These are phyloP conservation scores for Debaryomycetaceae sp. DNA, from an alignment of 1,139 yeast species.

Conservation along the genomic window DNA sequence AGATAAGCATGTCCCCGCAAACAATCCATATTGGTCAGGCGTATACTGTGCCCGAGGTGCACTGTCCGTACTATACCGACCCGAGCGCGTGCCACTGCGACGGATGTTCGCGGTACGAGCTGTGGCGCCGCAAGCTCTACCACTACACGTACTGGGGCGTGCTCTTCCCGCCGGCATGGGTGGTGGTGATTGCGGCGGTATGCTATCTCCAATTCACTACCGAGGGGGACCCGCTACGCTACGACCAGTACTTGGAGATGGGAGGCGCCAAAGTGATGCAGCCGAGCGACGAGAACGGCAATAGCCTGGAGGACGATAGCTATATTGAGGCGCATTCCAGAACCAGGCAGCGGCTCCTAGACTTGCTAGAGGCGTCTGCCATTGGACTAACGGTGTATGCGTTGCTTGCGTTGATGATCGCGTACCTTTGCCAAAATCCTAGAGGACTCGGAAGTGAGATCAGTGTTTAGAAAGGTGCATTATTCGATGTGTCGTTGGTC, in stretches of 20 bases:
- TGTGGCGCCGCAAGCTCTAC: slow-evolving; percentile 2
- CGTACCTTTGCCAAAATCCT: too few species aligned
- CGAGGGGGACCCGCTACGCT: slow-evolving; percentile 4
- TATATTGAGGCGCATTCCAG: not conserved
- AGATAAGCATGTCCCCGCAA: not conserved
- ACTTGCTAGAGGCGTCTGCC: not conserved
- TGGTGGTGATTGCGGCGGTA: slow-evolving; percentile 5
- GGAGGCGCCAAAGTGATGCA: not conserved
- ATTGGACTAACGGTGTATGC: not conserved
- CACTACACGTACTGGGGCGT: slow-evolving; percentile 8
- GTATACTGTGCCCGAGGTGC: not conserved
- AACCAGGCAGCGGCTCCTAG: not conserved
- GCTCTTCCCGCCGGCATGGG: slow-evolving; percentile 15
- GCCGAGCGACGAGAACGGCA: not conserved
- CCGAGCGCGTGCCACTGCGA: slow-evolving; percentile 9
- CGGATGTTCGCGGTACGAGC: slow-evolving; percentile 5
- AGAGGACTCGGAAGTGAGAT: too few species aligned
- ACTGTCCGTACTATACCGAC: slow-evolving; percentile 1
- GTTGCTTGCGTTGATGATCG: not conserved
- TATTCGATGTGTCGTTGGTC: too few species aligned
- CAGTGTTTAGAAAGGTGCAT: too few species aligned
- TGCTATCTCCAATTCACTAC: slow-evolving; percentile 4
- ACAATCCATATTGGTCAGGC: not conserved
- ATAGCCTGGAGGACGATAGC: not conserved
- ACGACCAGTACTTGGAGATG: slow-evolving; percentile 5